A percentile compares a stretch with the other conserved stretches of the same genome.
Evolutionary conservation across 148 eudicot genomes (phyloP).

Genomic region (Rhododendron ferrugineum): DNA sequence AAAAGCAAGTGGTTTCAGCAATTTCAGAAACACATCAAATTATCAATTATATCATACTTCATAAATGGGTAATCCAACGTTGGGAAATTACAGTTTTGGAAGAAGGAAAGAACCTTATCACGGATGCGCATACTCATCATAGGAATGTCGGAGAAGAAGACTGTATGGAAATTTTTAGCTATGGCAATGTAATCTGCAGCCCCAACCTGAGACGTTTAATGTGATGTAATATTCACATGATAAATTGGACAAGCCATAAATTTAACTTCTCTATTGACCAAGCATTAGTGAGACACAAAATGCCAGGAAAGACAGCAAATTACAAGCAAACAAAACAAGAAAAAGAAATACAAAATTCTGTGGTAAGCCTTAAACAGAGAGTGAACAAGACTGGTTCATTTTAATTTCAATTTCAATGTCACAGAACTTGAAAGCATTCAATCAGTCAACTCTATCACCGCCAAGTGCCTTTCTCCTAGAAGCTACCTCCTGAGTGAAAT

Average conservation of each 20-base stretch:
- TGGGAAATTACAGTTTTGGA: neutral
- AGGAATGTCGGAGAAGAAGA: constrained; percentile 78
- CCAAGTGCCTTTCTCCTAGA: neutral
- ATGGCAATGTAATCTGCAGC: constrained; percentile 95
- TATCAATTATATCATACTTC: neutral
- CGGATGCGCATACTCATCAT: constrained; percentile 93
- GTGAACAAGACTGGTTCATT: neutral
- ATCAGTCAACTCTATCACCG: neutral
- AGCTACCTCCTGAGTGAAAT: neutral
- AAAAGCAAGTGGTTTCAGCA: neutral
- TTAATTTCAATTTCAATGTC: neutral
- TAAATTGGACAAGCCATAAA: neutral
- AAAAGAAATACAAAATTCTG: neutral
- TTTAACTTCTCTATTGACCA: neutral
- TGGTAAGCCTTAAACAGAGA: neutral
- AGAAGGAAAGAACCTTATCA: constrained; percentile 59
- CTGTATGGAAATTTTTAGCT: constrained; percentile 82
- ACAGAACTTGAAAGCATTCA: neutral
- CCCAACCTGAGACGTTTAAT: constrained; percentile 50
- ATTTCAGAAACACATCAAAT: neutral
- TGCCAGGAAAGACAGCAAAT: neutral
- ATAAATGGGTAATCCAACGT: neutral
- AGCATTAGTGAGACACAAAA: neutral
- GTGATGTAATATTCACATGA: neutral
- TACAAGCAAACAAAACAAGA: neutral